Percentiles rank a stretch among this genome's conserved stretches.
These are phyloP conservation scores for Crithidia thermophila DNA, from an alignment of 208 protist genomes.

Conservation along the genomic window DNA sequence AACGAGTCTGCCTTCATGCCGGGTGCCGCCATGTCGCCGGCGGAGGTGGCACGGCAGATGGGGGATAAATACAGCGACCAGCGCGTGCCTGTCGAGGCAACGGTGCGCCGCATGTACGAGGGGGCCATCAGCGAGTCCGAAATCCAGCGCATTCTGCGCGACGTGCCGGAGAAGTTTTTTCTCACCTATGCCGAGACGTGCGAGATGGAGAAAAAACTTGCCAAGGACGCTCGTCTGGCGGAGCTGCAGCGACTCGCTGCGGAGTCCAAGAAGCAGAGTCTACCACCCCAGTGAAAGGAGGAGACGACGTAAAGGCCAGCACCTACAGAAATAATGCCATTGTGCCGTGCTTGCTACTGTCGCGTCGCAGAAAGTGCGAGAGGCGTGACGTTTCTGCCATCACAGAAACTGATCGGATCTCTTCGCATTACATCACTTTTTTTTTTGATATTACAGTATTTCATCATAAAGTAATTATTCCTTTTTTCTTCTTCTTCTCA, in stretches of 20 bases:
- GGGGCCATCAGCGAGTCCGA: constrained; percentile 74
- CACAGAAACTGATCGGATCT: too few species aligned
- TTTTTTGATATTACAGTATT: too few species aligned
- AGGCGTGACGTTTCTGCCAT: too few species aligned
- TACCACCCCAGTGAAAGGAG: constrained; percentile 1
- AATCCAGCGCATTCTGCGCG: constrained; percentile 70
- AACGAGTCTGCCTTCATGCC: constrained; percentile 15
- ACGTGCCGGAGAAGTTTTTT: constrained; percentile 70
- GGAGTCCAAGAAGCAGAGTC: constrained; percentile 12
- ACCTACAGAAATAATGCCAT: too few species aligned
- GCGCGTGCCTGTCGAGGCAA: constrained; percentile 68
- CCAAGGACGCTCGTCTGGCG: constrained; percentile 39
- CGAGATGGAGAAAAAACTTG: constrained; percentile 40
- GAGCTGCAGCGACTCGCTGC: constrained; percentile 49
- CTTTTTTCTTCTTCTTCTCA: too few species aligned
- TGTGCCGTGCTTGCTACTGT: too few species aligned
- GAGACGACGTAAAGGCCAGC: neutral
- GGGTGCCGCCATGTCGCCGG: neutral
- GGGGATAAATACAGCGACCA: constrained; percentile 57
- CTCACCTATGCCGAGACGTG: constrained; percentile 75
- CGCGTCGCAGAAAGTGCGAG: too few species aligned
- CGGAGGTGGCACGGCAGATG: constrained; percentile 13
- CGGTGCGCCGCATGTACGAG: constrained; percentile 73
- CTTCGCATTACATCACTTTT: too few species aligned
- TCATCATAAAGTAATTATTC: too few species aligned